Conservation (phyloP, 1,284 basidiomycete genomes). For the Tylopilus sp. region DNA sequence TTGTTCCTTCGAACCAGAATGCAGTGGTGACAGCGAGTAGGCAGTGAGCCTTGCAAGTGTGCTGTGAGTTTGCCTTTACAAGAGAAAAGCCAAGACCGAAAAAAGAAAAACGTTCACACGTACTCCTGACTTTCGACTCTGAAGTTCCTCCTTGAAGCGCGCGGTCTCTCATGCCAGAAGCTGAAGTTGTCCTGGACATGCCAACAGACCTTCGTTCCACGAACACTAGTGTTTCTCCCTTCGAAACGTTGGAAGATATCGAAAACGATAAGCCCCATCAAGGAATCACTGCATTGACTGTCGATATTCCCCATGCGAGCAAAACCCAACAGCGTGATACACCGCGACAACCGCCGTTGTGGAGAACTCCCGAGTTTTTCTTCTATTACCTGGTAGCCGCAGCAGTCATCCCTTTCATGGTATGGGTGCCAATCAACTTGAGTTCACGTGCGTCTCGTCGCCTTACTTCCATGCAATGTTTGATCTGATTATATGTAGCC, state of each 20-base stretch:
- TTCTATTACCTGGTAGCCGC: conserved; percentile 68
- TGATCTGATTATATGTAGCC: conserved; percentile 39
- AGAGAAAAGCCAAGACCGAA: too few relatives aligned
- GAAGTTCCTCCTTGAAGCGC: too few relatives aligned
- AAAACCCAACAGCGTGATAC: conserved; percentile 22
- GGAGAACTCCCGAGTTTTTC: conserved; percentile 82
- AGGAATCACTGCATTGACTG: conserved; percentile 44
- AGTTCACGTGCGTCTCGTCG: conserved; percentile 60
- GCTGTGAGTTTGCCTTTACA: too few relatives aligned
- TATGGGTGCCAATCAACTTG: conserved; percentile 74
- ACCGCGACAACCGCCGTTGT: conserved; percentile 48
- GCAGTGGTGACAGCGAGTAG: too few relatives aligned
- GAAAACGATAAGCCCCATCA: conserved; percentile 8
- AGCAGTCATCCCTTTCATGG: conserved; percentile 72
- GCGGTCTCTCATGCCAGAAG: conserved; percentile 20
- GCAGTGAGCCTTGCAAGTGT: too few relatives aligned
- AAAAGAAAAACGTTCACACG: conserved; percentile 15
- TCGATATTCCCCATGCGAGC: conserved; percentile 44
- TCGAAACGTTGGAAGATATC: conserved; percentile 18
- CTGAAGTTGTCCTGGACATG: conserved; percentile 29
- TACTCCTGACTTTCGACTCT: too few relatives aligned
- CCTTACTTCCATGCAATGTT: not conserved
- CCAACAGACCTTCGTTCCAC: conserved; percentile 30
- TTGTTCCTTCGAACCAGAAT: too few relatives aligned
- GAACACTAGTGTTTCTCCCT: not conserved